Evolutionary conservation across 129 eudicot genomes (phyloP).

Genomic region (Lonicera japonica): DNA sequence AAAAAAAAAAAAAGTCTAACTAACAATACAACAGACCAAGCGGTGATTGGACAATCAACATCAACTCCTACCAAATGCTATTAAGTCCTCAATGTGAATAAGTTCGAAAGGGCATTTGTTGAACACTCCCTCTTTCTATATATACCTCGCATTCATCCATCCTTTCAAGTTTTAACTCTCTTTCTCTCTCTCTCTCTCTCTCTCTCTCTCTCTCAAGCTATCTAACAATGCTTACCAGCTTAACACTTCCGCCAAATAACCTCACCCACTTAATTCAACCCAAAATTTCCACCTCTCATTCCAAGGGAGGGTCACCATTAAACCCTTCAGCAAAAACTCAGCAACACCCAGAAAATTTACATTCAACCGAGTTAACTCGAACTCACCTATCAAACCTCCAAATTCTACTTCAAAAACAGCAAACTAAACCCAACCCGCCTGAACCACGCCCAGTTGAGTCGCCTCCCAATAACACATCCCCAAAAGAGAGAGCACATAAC

Average conservation of each 20-base stretch:
- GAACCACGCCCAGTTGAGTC: slow-evolving; percentile 3
- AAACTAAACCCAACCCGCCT: slow-evolving; percentile 17
- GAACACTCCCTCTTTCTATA: neutral
- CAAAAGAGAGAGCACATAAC: slow-evolving; percentile 27
- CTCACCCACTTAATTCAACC: slow-evolving; percentile 29
- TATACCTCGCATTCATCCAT: neutral
- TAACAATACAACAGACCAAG: no score
- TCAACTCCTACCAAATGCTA: no score
- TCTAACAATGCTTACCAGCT: slow-evolving; percentile 54
- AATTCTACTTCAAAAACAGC: slow-evolving; percentile 35
- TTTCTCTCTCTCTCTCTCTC: slow-evolving; percentile 12
- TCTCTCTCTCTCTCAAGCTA: neutral
- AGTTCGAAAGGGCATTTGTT: slow-evolving; percentile 1
- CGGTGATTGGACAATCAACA: no score
- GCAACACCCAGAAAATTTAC: slow-evolving; percentile 18
- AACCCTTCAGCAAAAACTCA: slow-evolving; percentile 33
- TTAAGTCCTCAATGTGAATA: no score
- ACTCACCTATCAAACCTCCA: slow-evolving; percentile 61
- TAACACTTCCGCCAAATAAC: slow-evolving; percentile 53
- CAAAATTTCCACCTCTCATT: slow-evolving; percentile 32
- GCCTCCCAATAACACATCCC: slow-evolving; percentile 9
- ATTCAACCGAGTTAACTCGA: slow-evolving; percentile 21
- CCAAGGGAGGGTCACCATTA: slow-evolving; percentile 35
- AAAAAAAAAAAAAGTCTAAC: no score
- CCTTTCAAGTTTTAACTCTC: neutral